phyloP scores from a whole-genome alignment of 208 protist species.

The Wallacemonas rigidus region DNA sequence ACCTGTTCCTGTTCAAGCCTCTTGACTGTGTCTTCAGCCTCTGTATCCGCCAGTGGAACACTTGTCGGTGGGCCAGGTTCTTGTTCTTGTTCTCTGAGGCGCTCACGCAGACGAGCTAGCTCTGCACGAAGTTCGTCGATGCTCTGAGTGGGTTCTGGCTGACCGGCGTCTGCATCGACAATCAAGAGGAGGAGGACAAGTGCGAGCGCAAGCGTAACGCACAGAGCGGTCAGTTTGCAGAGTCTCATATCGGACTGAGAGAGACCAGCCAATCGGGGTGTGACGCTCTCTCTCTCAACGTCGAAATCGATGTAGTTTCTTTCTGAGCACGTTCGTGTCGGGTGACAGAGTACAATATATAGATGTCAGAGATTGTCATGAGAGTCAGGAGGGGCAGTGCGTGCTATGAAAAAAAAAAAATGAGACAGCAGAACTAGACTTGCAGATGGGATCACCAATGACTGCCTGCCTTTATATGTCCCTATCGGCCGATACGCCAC shows the following conservation, averaged over 20 bases:
- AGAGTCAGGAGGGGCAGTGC: too few species aligned
- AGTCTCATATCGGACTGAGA: background rate
- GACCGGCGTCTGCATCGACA: background rate
- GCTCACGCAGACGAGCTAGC: background rate
- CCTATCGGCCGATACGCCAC: too few species aligned
- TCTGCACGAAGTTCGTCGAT: constrained; percentile 6
- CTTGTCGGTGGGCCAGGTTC: background rate
- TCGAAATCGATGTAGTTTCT: too few species aligned
- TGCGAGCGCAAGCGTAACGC: background rate
- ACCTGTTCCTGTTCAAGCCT: background rate
- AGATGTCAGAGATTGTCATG: too few species aligned
- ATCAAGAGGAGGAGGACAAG: background rate
- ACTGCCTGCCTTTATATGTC: too few species aligned
- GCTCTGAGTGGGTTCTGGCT: background rate
- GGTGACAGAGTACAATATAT: too few species aligned
- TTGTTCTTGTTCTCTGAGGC: background rate
- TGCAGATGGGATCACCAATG: too few species aligned
- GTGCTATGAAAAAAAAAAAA: too few species aligned
- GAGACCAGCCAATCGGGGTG: too few species aligned
- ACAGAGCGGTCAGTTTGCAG: background rate
- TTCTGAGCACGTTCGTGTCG: too few species aligned
- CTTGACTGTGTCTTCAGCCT: background rate
- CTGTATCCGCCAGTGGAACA: background rate
- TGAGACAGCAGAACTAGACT: too few species aligned
- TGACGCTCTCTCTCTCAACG: too few species aligned